phyloP scores from a whole-genome alignment of 192 early-diverging fungal species.

The Phycomyces blakesleeanus region DNA sequence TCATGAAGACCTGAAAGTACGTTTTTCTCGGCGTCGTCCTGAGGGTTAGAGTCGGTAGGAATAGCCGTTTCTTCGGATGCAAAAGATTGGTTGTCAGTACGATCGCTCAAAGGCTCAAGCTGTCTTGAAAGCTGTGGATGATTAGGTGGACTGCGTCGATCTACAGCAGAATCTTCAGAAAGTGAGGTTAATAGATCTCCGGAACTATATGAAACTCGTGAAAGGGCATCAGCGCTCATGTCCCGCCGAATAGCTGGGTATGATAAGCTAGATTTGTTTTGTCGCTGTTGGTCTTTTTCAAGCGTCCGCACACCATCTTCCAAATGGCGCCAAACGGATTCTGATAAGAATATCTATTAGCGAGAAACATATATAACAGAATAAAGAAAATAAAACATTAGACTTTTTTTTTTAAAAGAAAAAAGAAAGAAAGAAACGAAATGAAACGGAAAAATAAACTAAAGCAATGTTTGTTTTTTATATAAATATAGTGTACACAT shows the following conservation, averaged over 20 bases:
- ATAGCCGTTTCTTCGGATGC: no score
- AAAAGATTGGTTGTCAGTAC: background rate
- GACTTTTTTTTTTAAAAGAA: no score
- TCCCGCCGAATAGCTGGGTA: slow-evolving; percentile 1
- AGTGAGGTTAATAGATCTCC: slow-evolving; percentile 3
- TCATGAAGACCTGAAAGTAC: no score
- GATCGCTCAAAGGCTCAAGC: slow-evolving; percentile 29
- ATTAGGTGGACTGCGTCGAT: slow-evolving; percentile 9
- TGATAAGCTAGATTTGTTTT: slow-evolving; percentile 28
- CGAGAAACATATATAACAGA: background rate
- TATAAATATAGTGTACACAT: background rate
- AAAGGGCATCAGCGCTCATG: slow-evolving; percentile 17
- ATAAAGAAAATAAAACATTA: no score
- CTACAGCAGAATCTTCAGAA: slow-evolving; percentile 14
- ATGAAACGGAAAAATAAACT: no score
- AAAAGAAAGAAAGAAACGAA: no score
- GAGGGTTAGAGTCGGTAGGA: no score
- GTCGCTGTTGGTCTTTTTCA: slow-evolving; percentile 47
- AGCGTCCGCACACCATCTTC: slow-evolving; percentile 72
- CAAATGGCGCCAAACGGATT: slow-evolving; percentile 78
- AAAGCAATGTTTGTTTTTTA: background rate
- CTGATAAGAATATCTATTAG: slow-evolving; percentile 65
- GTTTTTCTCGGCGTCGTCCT: no score
- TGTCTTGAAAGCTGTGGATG: slow-evolving; percentile 27
- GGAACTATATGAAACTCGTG: slow-evolving; percentile 18